These are phyloP conservation scores for Penicillium polonicum DNA, from an alignment of 2,329 filamentous ascomycete genomes.

Conservation along the genomic window DNA sequence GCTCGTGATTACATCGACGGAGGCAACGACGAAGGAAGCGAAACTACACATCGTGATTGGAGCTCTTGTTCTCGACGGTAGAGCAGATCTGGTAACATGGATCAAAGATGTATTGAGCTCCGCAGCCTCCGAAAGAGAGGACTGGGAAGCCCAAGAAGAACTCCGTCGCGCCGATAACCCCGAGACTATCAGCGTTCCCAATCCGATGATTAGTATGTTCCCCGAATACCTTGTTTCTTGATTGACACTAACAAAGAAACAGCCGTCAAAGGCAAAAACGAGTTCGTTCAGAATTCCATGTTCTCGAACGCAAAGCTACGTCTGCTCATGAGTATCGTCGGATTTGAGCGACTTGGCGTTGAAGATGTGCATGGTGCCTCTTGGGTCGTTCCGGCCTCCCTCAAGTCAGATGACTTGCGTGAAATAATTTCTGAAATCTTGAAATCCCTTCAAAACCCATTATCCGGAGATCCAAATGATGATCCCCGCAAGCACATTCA, in stretches of 20 bases:
- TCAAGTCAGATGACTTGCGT: slow-evolving; percentile 65
- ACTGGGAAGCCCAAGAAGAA: slow-evolving; percentile 72
- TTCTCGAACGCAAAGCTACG: slow-evolving; percentile 88
- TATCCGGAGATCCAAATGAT: slow-evolving; percentile 71
- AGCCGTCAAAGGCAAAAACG: slow-evolving; percentile 64
- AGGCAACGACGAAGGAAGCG: slow-evolving; percentile 61
- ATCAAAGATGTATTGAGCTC: slow-evolving; percentile 68
- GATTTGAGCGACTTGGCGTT: slow-evolving; percentile 62
- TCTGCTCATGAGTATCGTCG: slow-evolving; percentile 75
- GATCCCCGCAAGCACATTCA: slow-evolving; percentile 76
- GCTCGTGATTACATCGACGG: slow-evolving; percentile 73
- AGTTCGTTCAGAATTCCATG: slow-evolving; percentile 68
- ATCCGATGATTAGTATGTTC: slow-evolving; percentile 49
- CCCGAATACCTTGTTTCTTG: neutral
- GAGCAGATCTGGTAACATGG: slow-evolving; percentile 76
- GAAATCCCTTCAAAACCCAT: slow-evolving; percentile 74
- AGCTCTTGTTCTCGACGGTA: slow-evolving; percentile 74
- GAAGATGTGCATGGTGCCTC: slow-evolving; percentile 72
- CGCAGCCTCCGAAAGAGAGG: slow-evolving; percentile 69
- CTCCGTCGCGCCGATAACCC: slow-evolving; percentile 52
- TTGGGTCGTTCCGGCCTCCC: slow-evolving; percentile 71
- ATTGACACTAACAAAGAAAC: slow-evolving; percentile 9
- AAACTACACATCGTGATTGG: slow-evolving; percentile 79
- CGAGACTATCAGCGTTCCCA: slow-evolving; percentile 26
- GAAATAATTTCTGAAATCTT: slow-evolving; percentile 71